phyloP scores from a whole-genome alignment of 345 rosid genomes.

The Boechera divaricarpa region DNA sequence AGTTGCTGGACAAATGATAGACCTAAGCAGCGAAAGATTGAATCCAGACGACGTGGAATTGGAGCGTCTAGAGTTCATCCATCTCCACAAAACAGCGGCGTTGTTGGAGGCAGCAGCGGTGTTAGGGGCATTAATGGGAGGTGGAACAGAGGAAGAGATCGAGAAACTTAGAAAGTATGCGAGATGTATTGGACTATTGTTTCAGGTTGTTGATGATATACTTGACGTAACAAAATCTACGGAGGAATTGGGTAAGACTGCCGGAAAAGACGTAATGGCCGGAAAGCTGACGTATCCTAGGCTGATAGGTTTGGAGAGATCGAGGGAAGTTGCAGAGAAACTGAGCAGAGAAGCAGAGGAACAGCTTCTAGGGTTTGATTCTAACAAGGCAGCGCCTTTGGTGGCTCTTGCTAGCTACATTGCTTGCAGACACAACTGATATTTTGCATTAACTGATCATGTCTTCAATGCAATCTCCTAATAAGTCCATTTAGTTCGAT shows the following conservation, averaged over 20 bases:
- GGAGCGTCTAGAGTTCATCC: constrained; percentile 77
- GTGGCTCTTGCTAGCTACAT: neutral
- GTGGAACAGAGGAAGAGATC: constrained; percentile 66
- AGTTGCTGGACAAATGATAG: constrained; percentile 86
- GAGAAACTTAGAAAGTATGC: constrained; percentile 81
- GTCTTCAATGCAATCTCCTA: too few species aligned
- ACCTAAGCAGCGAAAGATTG: constrained; percentile 64
- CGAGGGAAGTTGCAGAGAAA: neutral
- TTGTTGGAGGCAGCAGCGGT: constrained; percentile 80
- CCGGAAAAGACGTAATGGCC: constrained; percentile 77
- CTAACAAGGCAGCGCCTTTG: neutral
- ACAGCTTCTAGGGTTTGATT: neutral
- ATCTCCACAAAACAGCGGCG: constrained; percentile 78
- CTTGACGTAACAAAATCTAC: constrained; percentile 85
- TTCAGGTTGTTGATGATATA: constrained; percentile 95
- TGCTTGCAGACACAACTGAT: neutral
- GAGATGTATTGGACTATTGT: constrained; percentile 68
- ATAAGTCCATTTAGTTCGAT: too few species aligned
- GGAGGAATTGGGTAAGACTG: constrained; percentile 79
- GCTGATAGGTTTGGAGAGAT: neutral
- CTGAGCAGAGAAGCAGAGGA: neutral
- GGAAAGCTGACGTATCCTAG: constrained; percentile 61
- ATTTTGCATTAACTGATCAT: too few species aligned
- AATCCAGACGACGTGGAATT: constrained; percentile 50
- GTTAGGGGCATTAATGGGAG: constrained; percentile 76